Evolutionary conservation across 495 filamentous ascomycete genomes (phyloP), one percentile per base, ranked within the genome.

Genomic region (Tirmania nivea): DNA sequence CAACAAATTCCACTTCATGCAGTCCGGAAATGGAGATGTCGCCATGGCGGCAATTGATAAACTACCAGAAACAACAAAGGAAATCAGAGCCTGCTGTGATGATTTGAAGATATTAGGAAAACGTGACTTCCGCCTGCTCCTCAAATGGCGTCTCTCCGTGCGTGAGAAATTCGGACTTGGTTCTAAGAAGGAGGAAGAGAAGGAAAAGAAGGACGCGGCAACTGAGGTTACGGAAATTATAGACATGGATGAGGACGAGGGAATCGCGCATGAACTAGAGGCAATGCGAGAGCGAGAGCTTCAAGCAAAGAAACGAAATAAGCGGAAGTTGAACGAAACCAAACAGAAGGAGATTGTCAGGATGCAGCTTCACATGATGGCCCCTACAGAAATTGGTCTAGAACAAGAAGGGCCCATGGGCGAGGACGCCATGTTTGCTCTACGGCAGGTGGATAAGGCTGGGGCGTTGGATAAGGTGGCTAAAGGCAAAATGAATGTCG

Each of bases 301-400:
- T 21, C 57, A 78, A 47, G 75, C 77, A 58, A 85, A 78, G 66
- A 94, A 89, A 69, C 78, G 83, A 55, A 82, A 87, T 60, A 72
- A 81, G 55, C 71, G 86, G 56, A 80, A 75, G 59, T 84, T 88
- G 39, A 95, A 95, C 57, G 88, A 94, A 66, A 78, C 78, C 62
- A 94, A 87, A 68, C 79, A 81, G 57, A 86, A 82, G 65, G 88
- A 94, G 54, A 88, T 94, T 53, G 71, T 88, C 34, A 81, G 90
- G 49, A 78, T 96, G 81, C 92, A 97, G 68, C 77, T 97, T 71
- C 78, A 94, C 67, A 96, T 97, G 92, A 85, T 79, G 14, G 81
- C 86, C 1, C 89, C 90, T 14, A 88, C 84, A 72, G 92, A 97
- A 56, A 92, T 97, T 58, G 90, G 90, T 57, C 80, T 90, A 70